These are phyloP conservation scores for Aspergillus incahuasiensis DNA, from an alignment of 495 filamentous ascomycete genomes.

Conservation along the genomic window DNA sequence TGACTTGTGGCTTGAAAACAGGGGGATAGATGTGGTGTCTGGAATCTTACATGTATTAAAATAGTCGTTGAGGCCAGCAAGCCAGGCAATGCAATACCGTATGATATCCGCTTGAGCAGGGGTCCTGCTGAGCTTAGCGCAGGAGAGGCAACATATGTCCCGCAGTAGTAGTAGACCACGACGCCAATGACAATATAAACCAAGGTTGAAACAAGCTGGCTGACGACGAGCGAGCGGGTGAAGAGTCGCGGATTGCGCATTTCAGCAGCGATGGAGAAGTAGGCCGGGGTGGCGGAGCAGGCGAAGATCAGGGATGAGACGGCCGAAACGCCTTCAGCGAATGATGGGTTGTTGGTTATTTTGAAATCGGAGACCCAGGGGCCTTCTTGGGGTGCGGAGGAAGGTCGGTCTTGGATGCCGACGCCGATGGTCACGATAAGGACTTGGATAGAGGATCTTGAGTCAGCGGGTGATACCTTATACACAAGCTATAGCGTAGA, in stretches of 20 bases:
- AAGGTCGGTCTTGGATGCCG: slow-evolving; percentile 45
- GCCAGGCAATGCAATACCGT: slow-evolving; percentile 66
- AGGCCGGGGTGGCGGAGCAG: slow-evolving; percentile 55
- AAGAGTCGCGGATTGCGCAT: slow-evolving; percentile 64
- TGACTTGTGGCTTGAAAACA: too few species aligned
- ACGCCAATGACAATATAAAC: slow-evolving; percentile 63
- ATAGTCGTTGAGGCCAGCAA: slow-evolving; percentile 29
- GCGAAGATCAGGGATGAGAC: slow-evolving; percentile 70
- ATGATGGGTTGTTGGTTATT: slow-evolving; percentile 24
- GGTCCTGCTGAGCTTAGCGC: slow-evolving; percentile 61
- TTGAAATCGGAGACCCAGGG: slow-evolving; percentile 32
- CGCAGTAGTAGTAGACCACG: slow-evolving; percentile 67
- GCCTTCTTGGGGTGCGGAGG: slow-evolving; percentile 23
- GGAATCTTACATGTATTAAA: slow-evolving; percentile 29
- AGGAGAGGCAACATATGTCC: slow-evolving; percentile 59
- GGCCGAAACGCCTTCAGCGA: slow-evolving; percentile 48
- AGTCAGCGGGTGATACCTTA: too few species aligned
- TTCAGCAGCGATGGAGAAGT: slow-evolving; percentile 69
- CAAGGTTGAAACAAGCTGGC: slow-evolving; percentile 43
- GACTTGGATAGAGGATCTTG: slow-evolving; percentile 44
- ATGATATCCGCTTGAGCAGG: slow-evolving; percentile 62
- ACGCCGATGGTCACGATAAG: slow-evolving; percentile 66
- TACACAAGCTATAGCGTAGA: too few species aligned
- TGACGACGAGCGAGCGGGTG: slow-evolving; percentile 49
- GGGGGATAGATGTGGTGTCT: too few species aligned